A percentile compares a stretch with the other conserved stretches of the same genome.
These are phyloP conservation scores for Pichia norvegensis DNA, from an alignment of 1,139 yeast species.

Conservation along the genomic window DNA sequence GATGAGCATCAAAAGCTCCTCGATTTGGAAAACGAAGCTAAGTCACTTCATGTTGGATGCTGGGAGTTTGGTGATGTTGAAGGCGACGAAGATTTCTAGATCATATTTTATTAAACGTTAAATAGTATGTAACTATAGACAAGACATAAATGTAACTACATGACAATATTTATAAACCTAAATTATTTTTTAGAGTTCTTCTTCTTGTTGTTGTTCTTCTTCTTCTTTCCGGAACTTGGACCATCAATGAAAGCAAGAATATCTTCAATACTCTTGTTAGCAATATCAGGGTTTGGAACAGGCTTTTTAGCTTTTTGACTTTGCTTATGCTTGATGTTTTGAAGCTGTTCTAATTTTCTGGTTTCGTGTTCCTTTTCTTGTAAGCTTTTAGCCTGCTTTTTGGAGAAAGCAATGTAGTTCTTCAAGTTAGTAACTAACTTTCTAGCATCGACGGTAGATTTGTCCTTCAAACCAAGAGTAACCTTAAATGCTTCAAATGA, in stretches of 20 bases:
- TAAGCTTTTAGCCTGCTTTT: slow-evolving; percentile 19
- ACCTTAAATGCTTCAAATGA: slow-evolving; percentile 49
- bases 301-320: slow-evolving; percentile 29
- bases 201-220: slow-evolving; percentile 25
- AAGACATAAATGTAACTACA: slow-evolving; percentile 5
- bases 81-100: slow-evolving; percentile 41
- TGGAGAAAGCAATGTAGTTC: slow-evolving; percentile 29
- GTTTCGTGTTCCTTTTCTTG: slow-evolving; percentile 15
- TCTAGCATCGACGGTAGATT: slow-evolving; percentile 54
- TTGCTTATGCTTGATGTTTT: slow-evolving; percentile 18
- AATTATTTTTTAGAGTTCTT: slow-evolving; percentile 25
- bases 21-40: slow-evolving; percentile 42
- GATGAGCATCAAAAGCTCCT: slow-evolving; percentile 35
- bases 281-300: slow-evolving; percentile 46
- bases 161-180: neutral
- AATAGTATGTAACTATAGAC: slow-evolving; percentile 7
- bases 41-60: slow-evolving; percentile 51
- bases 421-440: slow-evolving; percentile 50
- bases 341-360: slow-evolving; percentile 28
- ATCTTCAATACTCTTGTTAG: slow-evolving; percentile 58
- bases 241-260: slow-evolving; percentile 62
- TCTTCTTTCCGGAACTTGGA: slow-evolving; percentile 24
- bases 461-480: slow-evolving; percentile 55
- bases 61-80: slow-evolving; percentile 80
- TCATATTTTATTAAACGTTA: neutral